phyloP scores from a whole-genome alignment of 2,329 filamentous ascomycete genomes.

The Cylindrodendrum hubeiense region DNA sequence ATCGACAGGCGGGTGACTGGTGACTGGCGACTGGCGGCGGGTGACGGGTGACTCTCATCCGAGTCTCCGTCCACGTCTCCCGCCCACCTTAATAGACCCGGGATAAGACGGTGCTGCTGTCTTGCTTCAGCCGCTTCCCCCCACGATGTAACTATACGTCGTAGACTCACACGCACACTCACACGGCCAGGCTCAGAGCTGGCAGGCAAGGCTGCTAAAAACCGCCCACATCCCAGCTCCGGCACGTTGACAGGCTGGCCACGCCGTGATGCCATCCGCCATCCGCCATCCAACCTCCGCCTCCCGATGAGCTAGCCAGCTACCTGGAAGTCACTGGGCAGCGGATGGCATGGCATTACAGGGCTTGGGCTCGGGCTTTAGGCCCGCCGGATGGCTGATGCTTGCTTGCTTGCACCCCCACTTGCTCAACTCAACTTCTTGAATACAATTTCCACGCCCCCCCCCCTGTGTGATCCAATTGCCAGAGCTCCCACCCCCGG shows the following conservation, averaged over 20 bases:
- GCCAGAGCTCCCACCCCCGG: not conserved
- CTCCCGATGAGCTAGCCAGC: constrained; percentile 2
- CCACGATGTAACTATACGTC: constrained; percentile 19
- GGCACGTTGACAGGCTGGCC: not conserved
- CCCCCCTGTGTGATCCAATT: not conserved
- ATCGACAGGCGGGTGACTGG: not conserved
- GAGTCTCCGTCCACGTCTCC: constrained; percentile 8
- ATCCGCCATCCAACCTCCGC: too few species aligned
- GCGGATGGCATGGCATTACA: not conserved
- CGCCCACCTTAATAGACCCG: constrained; percentile 6
- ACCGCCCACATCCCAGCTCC: constrained; percentile 9
- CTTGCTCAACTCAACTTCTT: not conserved
- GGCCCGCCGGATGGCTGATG: not conserved
- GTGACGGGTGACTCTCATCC: not conserved
- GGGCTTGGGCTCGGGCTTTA: not conserved
- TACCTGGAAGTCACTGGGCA: not conserved
- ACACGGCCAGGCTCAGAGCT: not conserved
- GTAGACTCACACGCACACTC: not conserved
- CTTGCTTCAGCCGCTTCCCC: constrained; percentile 20
- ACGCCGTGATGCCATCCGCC: not conserved
- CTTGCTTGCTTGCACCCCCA: constrained; percentile 11
- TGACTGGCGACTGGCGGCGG: not conserved
- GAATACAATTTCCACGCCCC: not conserved
- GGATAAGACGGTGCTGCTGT: constrained; percentile 17
- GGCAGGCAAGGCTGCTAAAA: not conserved